Percentiles rank a stretch among this genome's conserved stretches.
Conservation (phyloP, 2,329 filamentous ascomycete genomes). For the Orbilia blumenaviensis region DNA sequence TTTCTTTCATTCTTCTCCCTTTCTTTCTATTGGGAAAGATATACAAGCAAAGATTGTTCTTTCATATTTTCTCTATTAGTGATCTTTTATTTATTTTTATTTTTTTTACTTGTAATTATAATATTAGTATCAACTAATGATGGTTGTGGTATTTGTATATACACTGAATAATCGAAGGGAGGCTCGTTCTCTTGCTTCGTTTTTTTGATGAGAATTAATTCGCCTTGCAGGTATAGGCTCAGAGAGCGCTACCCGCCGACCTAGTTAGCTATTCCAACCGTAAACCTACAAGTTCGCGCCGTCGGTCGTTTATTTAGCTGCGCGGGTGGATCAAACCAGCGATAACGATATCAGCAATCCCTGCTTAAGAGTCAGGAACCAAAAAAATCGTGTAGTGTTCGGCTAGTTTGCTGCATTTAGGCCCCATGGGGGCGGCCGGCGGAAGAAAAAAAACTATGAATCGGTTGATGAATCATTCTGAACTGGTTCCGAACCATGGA, state of each 20-base stretch:
- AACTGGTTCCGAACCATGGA: not conserved
- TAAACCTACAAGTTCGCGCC: no score
- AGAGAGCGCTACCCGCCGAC: no score
- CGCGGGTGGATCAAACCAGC: not conserved
- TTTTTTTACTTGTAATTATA: not conserved
- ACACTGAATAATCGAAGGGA: no score
- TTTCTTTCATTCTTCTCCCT: no score
- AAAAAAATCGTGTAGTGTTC: not conserved
- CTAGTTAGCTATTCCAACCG: no score
- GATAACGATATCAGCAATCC: not conserved
- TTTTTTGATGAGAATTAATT: no score
- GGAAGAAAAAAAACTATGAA: not conserved
- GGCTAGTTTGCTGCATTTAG: not conserved
- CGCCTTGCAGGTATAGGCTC: no score
- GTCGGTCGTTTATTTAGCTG: no score
- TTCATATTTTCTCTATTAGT: no score
- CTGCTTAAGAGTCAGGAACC: conserved; percentile 17
- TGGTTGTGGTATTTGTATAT: not conserved
- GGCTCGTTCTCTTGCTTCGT: no score
- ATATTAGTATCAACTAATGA: not conserved
- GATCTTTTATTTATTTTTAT: no score
- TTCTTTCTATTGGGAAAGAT: not conserved
- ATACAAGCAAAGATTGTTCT: no score
- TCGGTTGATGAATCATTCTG: conserved; percentile 14
- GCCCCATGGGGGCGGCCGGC: not conserved